These are phyloP conservation scores for Naganishia albida DNA, from an alignment of 1,284 basidiomycete genomes.

Conservation along the genomic window DNA sequence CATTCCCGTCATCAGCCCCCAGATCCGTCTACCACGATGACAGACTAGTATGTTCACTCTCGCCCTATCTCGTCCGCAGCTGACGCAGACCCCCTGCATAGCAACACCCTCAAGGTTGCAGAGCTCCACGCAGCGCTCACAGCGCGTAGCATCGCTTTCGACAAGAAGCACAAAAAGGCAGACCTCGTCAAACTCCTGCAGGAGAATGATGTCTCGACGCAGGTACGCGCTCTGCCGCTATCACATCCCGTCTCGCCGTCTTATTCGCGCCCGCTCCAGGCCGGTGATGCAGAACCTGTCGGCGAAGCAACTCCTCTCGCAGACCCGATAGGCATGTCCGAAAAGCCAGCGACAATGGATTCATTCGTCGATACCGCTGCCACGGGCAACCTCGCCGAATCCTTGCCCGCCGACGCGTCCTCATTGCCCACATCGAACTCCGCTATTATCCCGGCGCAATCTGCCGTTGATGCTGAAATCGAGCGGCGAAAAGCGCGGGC, in stretches of 20 bases:
- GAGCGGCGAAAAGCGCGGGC: conserved; percentile 37
- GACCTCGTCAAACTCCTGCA: conserved; percentile 42
- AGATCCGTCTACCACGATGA: neutral
- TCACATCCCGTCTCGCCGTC: too few species aligned
- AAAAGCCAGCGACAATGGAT: neutral
- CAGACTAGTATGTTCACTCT: conserved; percentile 1
- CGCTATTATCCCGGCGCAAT: neutral
- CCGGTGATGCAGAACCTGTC: neutral
- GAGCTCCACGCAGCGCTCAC: neutral
- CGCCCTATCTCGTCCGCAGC: neutral
- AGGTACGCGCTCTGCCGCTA: neutral
- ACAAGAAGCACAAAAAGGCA: conserved; percentile 37
- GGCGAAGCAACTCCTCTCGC: neutral
- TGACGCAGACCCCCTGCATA: neutral
- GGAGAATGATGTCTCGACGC: conserved; percentile 9
- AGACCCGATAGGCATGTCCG: neutral
- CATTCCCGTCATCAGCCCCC: neutral
- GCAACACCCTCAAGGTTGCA: conserved; percentile 6
- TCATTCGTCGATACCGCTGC: conserved; percentile 3
- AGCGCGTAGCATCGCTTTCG: conserved; percentile 2
- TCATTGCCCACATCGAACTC: conserved; percentile 2
- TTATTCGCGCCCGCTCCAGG: too few species aligned
- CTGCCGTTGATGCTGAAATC: conserved; percentile 33
- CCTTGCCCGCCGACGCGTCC: too few species aligned
- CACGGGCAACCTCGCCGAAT: too few species aligned